Evolutionary conservation across 1,284 basidiomycete species (phyloP), one percentile per base, ranked within the genome.

Genomic region (Ceratobasidium papillatum): DNA sequence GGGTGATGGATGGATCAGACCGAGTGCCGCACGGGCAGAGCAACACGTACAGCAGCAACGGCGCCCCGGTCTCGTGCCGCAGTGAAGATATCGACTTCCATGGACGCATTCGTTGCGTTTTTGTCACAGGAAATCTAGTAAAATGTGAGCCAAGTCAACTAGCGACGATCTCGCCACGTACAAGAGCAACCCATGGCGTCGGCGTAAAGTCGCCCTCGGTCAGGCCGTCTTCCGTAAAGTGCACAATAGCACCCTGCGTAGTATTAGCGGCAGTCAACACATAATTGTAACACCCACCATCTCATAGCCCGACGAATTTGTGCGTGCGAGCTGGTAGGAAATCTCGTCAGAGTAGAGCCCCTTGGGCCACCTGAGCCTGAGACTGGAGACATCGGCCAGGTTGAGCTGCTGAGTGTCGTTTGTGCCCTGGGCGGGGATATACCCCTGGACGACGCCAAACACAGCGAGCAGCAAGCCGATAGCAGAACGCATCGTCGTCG

Each of bases 121-220:
- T 80, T 80, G 79, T 95, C 94, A 81, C 94, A 96, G 12, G 88
- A 88, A 59, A 96, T 88, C 65, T 69, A 34, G 19, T 12, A 4
- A 12, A 22, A 32, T 30, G 34, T 56, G 8, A 41, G 36, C n/a
- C 14, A 22, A 27, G n/a, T 32, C 22, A 14, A n/a, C 27, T 7
- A 32, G 17, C 36, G 17, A 4, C 14, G 52, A 25, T 56, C n/a
- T n/a, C 47, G 49, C 65, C 51, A 69, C 65, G 49, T 52, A 69
- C 65, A 78, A 95, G 87, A 3, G 95, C 94, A 77, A 96, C 93
- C 94, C 94, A 96, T 7, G 94, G 94, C 0, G 94, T 93, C 1
- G 83, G 86, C 34, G 88, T 74, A 27, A n/a, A 34, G 11, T 47
- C 45, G 56, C 7, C 49, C 74, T 84, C 82, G 68, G 80, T 84